phyloP scores from a whole-genome alignment of 345 rosid species.

The Raphanus raphanistrum region DNA sequence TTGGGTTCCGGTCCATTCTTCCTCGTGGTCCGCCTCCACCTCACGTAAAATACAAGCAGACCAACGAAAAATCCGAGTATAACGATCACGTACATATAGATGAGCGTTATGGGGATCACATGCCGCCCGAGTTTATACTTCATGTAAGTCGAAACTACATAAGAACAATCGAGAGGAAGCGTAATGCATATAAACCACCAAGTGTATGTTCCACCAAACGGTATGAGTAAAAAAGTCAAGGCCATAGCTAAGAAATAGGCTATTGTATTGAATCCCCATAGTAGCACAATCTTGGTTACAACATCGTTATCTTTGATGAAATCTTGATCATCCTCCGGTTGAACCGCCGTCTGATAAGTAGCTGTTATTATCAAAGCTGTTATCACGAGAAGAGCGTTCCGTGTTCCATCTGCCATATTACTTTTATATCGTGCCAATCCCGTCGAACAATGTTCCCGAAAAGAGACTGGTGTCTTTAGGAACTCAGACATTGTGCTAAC shows the following conservation, averaged over 20 bases:
- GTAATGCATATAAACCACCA: neutral
- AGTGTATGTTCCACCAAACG: conserved; percentile 14
- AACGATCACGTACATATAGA: neutral
- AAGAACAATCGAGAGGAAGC: conserved; percentile 2
- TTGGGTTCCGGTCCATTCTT: neutral
- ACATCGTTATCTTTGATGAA: neutral
- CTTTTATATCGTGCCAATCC: neutral
- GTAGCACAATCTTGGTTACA: neutral
- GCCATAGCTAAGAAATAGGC: conserved; percentile 9
- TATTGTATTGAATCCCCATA: conserved; percentile 7
- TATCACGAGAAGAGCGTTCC: conserved; percentile 37
- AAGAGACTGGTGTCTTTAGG: neutral
- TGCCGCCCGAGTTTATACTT: neutral
- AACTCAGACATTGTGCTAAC: neutral
- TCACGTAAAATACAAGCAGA: neutral
- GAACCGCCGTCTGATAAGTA: neutral
- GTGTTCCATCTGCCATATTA: conserved; percentile 1
- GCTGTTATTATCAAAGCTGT: conserved; percentile 30
- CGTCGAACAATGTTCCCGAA: neutral
- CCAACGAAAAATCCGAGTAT: neutral
- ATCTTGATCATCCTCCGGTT: neutral
- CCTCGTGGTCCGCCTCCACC: conserved; percentile 2
- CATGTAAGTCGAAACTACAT: neutral
- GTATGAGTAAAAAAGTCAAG: conserved; percentile 25
- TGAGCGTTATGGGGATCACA: neutral